Evolutionary conservation across 352 stramenopile species (phyloP).

Genomic region (Pythium dissotocum): DNA sequence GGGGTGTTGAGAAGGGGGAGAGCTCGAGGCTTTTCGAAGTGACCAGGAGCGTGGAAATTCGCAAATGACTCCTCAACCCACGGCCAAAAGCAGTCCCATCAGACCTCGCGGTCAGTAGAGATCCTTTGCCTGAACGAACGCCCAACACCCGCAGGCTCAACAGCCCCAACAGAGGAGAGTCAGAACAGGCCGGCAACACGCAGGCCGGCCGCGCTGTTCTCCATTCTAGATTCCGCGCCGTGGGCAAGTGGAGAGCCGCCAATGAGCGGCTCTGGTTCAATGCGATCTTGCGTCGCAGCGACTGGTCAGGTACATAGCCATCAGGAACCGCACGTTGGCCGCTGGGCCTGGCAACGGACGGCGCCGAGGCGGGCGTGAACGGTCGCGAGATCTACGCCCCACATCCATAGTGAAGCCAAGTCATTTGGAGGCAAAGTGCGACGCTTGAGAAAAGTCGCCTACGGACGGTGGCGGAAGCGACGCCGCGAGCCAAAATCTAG

Average conservation of each 20-base stretch:
- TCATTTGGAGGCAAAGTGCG: background rate
- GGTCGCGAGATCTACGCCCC: background rate
- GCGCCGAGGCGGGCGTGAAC: background rate
- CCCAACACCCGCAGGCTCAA: background rate
- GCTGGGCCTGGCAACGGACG: background rate
- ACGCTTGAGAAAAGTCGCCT: background rate
- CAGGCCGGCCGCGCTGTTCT: background rate
- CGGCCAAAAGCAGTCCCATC: background rate
- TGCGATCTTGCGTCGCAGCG: background rate
- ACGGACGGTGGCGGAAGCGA: background rate
- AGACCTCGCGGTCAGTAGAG: background rate
- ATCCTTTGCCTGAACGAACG: no score
- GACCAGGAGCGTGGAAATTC: background rate
- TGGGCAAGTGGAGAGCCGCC: background rate
- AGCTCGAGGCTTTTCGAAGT: background rate
- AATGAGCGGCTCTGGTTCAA: background rate
- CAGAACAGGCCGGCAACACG: background rate
- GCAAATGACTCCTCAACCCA: background rate
- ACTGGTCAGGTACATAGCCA: background rate
- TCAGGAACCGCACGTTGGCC: background rate
- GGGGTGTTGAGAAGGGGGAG: background rate
- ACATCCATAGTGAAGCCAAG: background rate
- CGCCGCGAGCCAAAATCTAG: background rate
- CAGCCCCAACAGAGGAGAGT: background rate
- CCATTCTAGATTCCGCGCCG: background rate